phyloP scores from a whole-genome alignment of 768 basidiomycete species.

The Hysterangium stoloniferum region DNA sequence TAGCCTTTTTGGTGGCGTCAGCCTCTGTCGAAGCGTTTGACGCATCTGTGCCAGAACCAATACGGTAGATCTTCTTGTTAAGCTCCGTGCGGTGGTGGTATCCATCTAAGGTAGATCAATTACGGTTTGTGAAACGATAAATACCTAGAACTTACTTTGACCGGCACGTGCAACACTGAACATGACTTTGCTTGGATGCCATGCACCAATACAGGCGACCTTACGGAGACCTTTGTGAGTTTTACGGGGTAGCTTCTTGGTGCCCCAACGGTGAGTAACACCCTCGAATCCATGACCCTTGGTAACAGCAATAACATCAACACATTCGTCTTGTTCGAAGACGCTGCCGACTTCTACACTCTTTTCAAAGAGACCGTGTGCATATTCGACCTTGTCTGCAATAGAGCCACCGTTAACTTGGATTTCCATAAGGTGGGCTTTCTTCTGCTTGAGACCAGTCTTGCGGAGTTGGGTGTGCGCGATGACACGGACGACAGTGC shows the following conservation, averaged over 20 bases:
- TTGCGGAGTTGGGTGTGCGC: constrained; percentile 99
- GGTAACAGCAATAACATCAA: constrained; percentile 96
- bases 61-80: constrained; percentile 98
- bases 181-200: constrained; percentile 99
- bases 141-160: constrained; percentile 66
- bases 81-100: constrained; percentile 96
- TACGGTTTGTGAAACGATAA: constrained; percentile 6
- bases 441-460: constrained; percentile 97
- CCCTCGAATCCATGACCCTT: constrained; percentile 99
- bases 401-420: constrained; percentile 96
- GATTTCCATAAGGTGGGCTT: constrained; percentile 99
- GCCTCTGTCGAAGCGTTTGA: constrained; percentile 89
- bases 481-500: constrained; percentile 98
- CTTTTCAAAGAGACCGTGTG: constrained; percentile 94
- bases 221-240: constrained; percentile 99
- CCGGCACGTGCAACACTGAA: constrained; percentile 99
- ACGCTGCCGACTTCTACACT: constrained; percentile 75
- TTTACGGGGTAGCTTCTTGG: constrained; percentile 97
- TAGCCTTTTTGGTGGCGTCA: constrained; percentile 87
- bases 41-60: constrained; percentile 72
- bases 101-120: constrained; percentile 48
- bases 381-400: constrained; percentile 96
- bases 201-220: constrained; percentile 97
- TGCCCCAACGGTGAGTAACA: constrained; percentile 99
- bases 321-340: constrained; percentile 95